These are phyloP conservation scores for Thymus mandschuricus DNA, from an alignment of 257 asterid genomes.

Conservation along the genomic window DNA sequence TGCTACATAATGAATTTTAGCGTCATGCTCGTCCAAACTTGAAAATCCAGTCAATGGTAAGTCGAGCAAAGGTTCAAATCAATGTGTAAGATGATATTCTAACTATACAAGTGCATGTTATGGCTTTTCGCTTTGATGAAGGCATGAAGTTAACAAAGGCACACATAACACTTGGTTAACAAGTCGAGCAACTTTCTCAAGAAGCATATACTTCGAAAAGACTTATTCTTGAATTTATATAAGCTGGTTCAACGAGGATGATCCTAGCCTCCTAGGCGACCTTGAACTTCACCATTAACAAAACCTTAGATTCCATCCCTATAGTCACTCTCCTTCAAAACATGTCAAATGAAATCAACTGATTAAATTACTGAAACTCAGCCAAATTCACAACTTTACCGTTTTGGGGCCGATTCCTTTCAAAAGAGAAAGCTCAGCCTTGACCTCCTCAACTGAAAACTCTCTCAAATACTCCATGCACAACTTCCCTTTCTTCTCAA, in stretches of 20 bases:
- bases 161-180: too few relatives aligned
- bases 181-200: too few relatives aligned
- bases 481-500: constrained; percentile 61
- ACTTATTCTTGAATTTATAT: too few relatives aligned
- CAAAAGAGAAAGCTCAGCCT: constrained; percentile 72
- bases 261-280: not conserved
- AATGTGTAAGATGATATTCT: too few relatives aligned
- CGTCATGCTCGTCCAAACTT: not conserved
- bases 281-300: not conserved
- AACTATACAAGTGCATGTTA: too few relatives aligned
- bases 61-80: too few relatives aligned
- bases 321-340: not conserved
- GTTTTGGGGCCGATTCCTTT: constrained; percentile 95
- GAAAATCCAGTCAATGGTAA: not conserved
- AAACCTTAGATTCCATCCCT: not conserved
- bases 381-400: constrained; percentile 40
- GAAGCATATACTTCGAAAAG: too few relatives aligned
- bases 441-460: constrained; percentile 67
- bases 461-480: constrained; percentile 84
- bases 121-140: too few relatives aligned
- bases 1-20: not conserved
- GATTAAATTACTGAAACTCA: not conserved
- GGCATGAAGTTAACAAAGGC: too few relatives aligned
- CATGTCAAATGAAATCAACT: not conserved
- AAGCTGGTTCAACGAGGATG: not conserved